Evolutionary conservation across 148 eudicot species (phyloP).

Genomic region (Rheum nobile): DNA sequence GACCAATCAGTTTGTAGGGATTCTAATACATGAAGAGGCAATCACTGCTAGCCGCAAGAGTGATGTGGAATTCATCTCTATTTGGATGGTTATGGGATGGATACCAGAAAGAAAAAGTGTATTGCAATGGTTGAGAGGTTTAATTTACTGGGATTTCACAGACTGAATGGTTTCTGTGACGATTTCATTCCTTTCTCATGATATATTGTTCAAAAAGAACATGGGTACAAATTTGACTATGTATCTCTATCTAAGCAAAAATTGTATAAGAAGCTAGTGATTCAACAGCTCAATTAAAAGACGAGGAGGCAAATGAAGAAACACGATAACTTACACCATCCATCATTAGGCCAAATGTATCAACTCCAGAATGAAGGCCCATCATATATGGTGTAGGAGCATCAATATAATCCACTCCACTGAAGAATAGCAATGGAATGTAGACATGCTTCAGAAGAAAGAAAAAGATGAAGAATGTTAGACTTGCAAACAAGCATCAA

Average conservation of each 20-base stretch:
- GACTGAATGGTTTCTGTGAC: neutral
- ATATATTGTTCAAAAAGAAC: neutral
- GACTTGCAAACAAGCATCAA: constrained; percentile 19
- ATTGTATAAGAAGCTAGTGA: neutral
- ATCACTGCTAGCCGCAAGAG: neutral
- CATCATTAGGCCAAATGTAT: constrained; percentile 82
- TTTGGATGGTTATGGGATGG: neutral
- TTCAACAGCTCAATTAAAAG: neutral
- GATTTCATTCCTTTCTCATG: neutral
- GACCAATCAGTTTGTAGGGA: neutral
- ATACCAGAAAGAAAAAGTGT: neutral
- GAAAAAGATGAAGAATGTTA: constrained; percentile 25
- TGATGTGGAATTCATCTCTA: neutral
- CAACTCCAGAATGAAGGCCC: constrained; percentile 99
- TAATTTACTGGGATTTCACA: neutral
- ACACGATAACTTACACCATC: constrained; percentile 72
- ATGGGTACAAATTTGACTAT: neutral
- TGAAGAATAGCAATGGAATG: constrained; percentile 99
- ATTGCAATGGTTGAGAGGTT: neutral
- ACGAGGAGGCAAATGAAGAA: neutral
- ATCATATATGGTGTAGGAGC: constrained; percentile 99
- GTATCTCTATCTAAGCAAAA: neutral
- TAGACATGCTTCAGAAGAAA: constrained; percentile 91
- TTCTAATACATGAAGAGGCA: neutral
- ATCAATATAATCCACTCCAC: constrained; percentile 99